A percentile compares a stretch with the other conserved stretches of the same genome.
These are phyloP conservation scores for Akanthomyces dipterigenus DNA, from an alignment of 2,329 filamentous ascomycete genomes.

Conservation along the genomic window DNA sequence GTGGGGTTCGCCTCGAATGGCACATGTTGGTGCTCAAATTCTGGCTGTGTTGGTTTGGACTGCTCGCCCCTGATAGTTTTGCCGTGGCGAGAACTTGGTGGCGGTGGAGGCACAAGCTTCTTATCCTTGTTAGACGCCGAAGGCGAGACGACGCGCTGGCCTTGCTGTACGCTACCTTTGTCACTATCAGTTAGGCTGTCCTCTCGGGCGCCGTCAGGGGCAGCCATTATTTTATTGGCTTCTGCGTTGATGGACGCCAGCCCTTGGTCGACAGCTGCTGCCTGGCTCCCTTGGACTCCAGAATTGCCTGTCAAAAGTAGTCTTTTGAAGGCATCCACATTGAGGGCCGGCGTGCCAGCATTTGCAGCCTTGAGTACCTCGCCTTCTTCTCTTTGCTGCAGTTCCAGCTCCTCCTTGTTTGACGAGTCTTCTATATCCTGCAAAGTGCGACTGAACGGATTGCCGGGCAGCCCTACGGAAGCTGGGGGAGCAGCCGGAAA, in stretches of 20 bases:
- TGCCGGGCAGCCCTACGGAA: slow-evolving; percentile 21
- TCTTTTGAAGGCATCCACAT: slow-evolving; percentile 72
- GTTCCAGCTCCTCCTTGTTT: slow-evolving; percentile 24
- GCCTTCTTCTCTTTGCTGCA: slow-evolving; percentile 25
- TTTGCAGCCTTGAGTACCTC: slow-evolving; percentile 26
- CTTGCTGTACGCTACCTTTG: background rate
- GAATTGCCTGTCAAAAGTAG: slow-evolving; percentile 67
- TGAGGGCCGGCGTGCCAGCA: slow-evolving; percentile 44
- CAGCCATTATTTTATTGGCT: background rate
- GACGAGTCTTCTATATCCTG: slow-evolving; percentile 38
- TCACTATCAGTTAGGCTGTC: background rate
- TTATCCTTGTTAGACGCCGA: slow-evolving; percentile 27
- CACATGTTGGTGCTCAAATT: background rate
- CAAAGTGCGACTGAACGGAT: slow-evolving; percentile 49
- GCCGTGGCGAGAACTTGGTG: slow-evolving; percentile 68
- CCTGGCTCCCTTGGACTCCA: slow-evolving; percentile 21
- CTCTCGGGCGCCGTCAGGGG: background rate
- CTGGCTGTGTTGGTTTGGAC: slow-evolving; percentile 33
- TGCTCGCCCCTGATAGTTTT: slow-evolving; percentile 57
- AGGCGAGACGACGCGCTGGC: background rate
- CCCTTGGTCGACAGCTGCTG: background rate
- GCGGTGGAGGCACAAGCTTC: slow-evolving; percentile 65
- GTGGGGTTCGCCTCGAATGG: background rate
- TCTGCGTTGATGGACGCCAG: background rate
- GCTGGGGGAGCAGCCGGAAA: background rate